These are phyloP conservation scores for Saccharomyces pastorianus DNA, from an alignment of 1,139 yeast genomes.

Conservation along the genomic window DNA sequence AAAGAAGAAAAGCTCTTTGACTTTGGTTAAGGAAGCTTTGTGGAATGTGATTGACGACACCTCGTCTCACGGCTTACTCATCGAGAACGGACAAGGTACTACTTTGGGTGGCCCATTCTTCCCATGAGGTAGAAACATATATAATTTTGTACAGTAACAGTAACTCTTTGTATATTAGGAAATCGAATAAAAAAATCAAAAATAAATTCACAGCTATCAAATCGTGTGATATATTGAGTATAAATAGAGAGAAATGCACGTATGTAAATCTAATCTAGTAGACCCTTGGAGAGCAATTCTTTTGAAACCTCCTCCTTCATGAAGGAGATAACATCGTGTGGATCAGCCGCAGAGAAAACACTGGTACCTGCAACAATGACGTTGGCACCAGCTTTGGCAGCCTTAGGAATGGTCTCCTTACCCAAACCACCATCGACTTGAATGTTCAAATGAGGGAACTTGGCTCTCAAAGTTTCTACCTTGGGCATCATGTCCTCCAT, in stretches of 20 bases:
- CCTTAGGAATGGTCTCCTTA: conserved; percentile 68
- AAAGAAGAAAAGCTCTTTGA: conserved; percentile 34
- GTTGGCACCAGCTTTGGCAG: conserved; percentile 94
- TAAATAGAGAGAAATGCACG: neutral
- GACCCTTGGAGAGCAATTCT: conserved; percentile 30
- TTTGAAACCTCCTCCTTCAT: conserved; percentile 54
- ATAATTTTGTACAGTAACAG: conserved; percentile 2
- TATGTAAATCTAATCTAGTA: conserved; percentile 14
- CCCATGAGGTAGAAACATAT: conserved; percentile 12
- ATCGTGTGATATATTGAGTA: neutral
- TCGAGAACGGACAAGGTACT: conserved; percentile 62
- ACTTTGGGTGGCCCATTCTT: conserved; percentile 65
- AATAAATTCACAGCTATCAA: neutral
- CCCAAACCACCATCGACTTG: conserved; percentile 98
- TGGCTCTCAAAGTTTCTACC: conserved; percentile 64
- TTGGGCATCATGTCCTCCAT: conserved; percentile 96
- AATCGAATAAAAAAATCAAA: neutral
- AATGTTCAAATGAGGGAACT: conserved; percentile 72
- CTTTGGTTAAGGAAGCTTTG: conserved; percentile 54
- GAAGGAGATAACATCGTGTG: conserved; percentile 59
- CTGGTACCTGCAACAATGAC: conserved; percentile 97
- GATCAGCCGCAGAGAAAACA: conserved; percentile 76
- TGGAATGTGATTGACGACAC: conserved; percentile 61
- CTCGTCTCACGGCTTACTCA: conserved; percentile 38
- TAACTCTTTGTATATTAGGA: conserved; percentile 2